These are phyloP conservation scores for Linnemannia schmuckeri DNA, from an alignment of 192 early-diverging fungal species.

Conservation along the genomic window DNA sequence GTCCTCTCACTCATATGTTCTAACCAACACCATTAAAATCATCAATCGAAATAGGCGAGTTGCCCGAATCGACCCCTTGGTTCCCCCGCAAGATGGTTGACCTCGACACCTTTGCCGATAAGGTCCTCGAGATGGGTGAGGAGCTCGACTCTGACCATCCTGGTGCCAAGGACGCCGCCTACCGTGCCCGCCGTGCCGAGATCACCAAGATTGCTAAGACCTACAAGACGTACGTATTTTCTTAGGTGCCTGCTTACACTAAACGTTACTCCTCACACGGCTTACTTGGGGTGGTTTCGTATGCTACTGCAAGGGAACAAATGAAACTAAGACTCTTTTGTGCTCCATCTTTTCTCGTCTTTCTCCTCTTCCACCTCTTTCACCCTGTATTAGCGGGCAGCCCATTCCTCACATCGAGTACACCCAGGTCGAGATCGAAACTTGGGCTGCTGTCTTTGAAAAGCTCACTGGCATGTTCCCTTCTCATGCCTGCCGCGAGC, in stretches of 20 bases:
- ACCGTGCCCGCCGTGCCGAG: slow-evolving; percentile 85
- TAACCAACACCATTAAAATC: neutral
- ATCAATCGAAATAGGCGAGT: slow-evolving; percentile 2
- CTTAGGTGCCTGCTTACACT: neutral
- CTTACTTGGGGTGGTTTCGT: neutral
- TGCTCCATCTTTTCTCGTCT: neutral
- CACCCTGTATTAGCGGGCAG: slow-evolving; percentile 68
- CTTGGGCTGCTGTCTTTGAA: slow-evolving; percentile 88
- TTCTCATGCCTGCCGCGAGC: slow-evolving; percentile 93
- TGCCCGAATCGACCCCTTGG: slow-evolving; percentile 80
- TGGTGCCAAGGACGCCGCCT: slow-evolving; percentile 88
- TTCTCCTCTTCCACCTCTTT: neutral
- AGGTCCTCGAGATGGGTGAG: slow-evolving; percentile 93
- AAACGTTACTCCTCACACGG: neutral
- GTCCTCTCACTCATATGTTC: neutral
- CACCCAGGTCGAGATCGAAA: slow-evolving; percentile 80
- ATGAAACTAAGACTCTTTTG: neutral
- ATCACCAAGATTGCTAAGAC: slow-evolving; percentile 89
- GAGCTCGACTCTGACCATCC: slow-evolving; percentile 93
- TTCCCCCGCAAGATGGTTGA: slow-evolving; percentile 95
- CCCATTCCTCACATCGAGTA: slow-evolving; percentile 87
- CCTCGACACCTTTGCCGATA: slow-evolving; percentile 92
- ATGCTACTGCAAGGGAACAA: neutral
- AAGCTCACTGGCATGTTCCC: slow-evolving; percentile 82
- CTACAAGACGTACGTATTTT: slow-evolving; percentile 62